Percentiles rank a stretch among this genome's conserved stretches.
phyloP scores from a whole-genome alignment of 23 red algal species.

The Gracilaria domingensis region DNA sequence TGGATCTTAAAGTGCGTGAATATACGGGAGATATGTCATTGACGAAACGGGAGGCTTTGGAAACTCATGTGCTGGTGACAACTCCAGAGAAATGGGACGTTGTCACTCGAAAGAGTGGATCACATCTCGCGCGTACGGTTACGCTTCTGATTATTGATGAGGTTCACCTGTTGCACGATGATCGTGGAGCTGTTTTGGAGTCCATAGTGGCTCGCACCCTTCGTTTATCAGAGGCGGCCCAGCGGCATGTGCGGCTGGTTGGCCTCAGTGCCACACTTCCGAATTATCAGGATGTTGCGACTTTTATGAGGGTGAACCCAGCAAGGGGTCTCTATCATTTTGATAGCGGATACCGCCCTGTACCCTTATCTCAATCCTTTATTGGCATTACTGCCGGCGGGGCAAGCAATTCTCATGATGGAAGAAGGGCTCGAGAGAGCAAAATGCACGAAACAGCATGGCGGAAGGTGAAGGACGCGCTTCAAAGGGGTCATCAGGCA shows the following conservation, averaged over 20 bases:
- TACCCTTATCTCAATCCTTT: constrained; percentile 85
- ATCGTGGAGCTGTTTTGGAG: constrained; percentile 95
- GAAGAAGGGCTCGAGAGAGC: constrained; percentile 54
- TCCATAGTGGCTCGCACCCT: constrained; percentile 93
- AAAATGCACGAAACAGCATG: constrained; percentile 85
- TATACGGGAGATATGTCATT: constrained; percentile 92
- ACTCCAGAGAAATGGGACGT: constrained; percentile 99
- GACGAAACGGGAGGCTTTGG: constrained; percentile 64
- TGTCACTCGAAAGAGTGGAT: constrained; percentile 88
- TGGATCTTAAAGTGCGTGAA: constrained; percentile 85
- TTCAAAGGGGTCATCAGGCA: constrained; percentile 89
- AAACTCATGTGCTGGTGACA: constrained; percentile 92
- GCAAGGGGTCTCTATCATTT: constrained; percentile 89
- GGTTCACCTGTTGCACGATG: constrained; percentile 97
- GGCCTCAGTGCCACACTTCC: constrained; percentile 97
- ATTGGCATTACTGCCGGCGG: constrained; percentile 82
- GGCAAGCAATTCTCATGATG: constrained; percentile 40
- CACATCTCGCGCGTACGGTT: constrained; percentile 72
- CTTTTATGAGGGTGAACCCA: constrained; percentile 88
- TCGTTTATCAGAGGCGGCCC: constrained; percentile 78
- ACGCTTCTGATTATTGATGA: constrained; percentile 98
- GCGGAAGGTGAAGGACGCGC: constrained; percentile 78
- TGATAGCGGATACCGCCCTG: constrained; percentile 88
- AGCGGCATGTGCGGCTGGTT: constrained; percentile 82
- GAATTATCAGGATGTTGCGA: constrained; percentile 90